Conservation (phyloP, 2,329 filamentous ascomycete genomes). For the Aspergillus unguis region DNA sequence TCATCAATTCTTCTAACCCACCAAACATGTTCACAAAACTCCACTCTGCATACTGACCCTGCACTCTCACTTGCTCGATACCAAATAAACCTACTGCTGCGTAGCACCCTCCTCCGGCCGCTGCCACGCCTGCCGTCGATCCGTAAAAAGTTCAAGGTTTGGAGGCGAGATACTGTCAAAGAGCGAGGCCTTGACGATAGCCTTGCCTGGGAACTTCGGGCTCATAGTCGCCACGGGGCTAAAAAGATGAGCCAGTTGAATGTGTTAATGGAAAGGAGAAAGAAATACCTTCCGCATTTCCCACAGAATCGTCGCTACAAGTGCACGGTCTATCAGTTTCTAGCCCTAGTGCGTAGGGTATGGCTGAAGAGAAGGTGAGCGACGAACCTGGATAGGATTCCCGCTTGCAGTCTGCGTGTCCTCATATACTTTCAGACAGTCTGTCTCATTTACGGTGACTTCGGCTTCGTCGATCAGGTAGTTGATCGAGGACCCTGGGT, state of each 20-base stretch:
- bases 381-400: neutral
- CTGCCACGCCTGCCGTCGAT: constrained; percentile 2
- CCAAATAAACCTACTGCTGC: no score
- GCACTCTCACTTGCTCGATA: no score
- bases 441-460: neutral
- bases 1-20: no score
- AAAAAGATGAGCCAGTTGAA: neutral
- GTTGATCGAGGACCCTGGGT: neutral
- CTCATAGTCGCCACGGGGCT: neutral
- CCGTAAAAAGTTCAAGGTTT: constrained; percentile 2
- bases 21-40: no score
- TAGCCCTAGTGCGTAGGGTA: neutral
- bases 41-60: no score
- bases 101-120: neutral
- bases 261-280: neutral
- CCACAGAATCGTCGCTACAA: neutral
- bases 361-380: neutral
- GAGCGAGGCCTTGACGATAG: constrained; percentile 6
- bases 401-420: neutral
- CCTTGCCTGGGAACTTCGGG: constrained; percentile 1
- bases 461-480: neutral
- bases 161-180: constrained; percentile 6
- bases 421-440: neutral
- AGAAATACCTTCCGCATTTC: neutral
- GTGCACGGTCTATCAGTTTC: neutral